Base-by-base conservation (phyloP, 345 rosid species). In the Syzygium aromaticum region DNA sequence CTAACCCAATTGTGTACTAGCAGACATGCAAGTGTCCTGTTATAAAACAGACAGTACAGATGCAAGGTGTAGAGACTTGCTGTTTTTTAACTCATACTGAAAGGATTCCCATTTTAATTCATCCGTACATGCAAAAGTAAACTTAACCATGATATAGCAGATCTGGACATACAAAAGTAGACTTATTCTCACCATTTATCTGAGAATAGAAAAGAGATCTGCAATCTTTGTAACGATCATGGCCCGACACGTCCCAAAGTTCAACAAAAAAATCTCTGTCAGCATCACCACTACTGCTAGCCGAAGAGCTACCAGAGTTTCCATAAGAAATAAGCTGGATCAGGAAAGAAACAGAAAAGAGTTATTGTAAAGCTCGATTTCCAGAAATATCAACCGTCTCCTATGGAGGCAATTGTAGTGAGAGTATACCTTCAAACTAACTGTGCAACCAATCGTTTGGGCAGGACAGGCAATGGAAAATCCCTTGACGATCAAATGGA, bases 231-330 rank as follows among this genome's bases (percentile, higher is more conserved):
- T 98, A 98, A 87, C 99, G 93, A 11, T 98, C 99, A 84, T 98
- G 99, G 33, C 99, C 99, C 51, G 99, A 98, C 84, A 98, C 94
- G 90, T 98, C 99, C 99, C 99, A 98, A 11, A 98, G 98, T 92
- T 98, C 99, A 84, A 96, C 92, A 90, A 98, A 98, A 93, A 98
- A 96, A 88, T 98, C 99, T 93, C 99, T 93, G 90, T 96, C 98
- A 40, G 94, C 77, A 88, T 98, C 99, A 87, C 98, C 98, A 91
- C 93, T 96, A 87, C 94, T 88, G 92, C 97, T 98, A 90, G 91
- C 96, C 46, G 99, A 98, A 67, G 99, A 96, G 92, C 99, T 96
- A 91, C 95, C 90, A 85, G 98, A 89, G 89, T 91, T 95, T 89
- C 98, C 96, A 89, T 94, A 96, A 51, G 95, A 91, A 64, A 90